phyloP scores from a whole-genome alignment of 2,329 filamentous ascomycete genomes.

The Apiospora saccharicola region DNA sequence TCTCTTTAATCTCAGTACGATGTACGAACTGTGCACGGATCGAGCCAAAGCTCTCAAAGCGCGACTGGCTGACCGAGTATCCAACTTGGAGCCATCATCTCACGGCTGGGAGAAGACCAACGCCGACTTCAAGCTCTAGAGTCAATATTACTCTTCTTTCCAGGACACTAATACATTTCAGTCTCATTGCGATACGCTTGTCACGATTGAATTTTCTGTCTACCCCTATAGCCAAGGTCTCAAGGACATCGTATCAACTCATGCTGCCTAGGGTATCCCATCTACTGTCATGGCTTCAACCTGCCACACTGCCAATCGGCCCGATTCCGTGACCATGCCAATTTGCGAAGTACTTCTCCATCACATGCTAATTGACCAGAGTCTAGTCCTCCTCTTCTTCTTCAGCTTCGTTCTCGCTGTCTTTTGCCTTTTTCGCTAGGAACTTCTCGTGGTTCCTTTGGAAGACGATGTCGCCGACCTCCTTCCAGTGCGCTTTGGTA shows the following conservation, averaged over 20 bases:
- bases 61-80: constrained; percentile 73
- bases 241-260: neutral
- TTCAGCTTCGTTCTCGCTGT: neutral
- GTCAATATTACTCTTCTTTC: neutral
- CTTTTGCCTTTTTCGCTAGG: neutral
- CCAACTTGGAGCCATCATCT: constrained; percentile 61
- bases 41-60: constrained; percentile 74
- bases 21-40: constrained; percentile 92
- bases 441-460: neutral
- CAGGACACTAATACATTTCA: constrained; percentile 25
- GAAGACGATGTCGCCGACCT: constrained; percentile 44
- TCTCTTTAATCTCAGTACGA: constrained; percentile 87
- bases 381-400: too few species aligned
- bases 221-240: neutral
- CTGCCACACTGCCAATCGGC: neutral
- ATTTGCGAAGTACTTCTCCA: too few species aligned
- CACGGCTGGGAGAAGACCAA: constrained; percentile 75
- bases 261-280: neutral
- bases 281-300: neutral
- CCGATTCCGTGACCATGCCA: neutral
- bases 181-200: constrained; percentile 27
- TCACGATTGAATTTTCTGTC: neutral
- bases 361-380: neutral
- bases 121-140: constrained; percentile 77
- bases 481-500: constrained; percentile 47